Evolutionary conservation across 2,329 filamentous ascomycete genomes (phyloP).

Genomic region (Epichloe baconii): DNA sequence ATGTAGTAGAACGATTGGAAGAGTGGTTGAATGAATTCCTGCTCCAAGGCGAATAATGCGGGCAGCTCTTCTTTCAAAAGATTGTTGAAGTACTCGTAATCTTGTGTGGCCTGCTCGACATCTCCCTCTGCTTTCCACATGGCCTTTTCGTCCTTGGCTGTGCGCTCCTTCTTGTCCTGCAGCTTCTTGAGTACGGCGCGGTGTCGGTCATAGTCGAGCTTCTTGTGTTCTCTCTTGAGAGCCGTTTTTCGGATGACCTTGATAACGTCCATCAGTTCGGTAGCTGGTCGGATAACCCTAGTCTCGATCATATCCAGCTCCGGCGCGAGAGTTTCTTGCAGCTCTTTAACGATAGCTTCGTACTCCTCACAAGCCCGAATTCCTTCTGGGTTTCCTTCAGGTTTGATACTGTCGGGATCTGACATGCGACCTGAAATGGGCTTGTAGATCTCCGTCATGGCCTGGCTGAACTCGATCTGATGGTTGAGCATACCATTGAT

Average conservation of each 20-base stretch:
- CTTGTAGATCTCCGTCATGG: slow-evolving; percentile 93
- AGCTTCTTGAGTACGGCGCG: slow-evolving; percentile 77
- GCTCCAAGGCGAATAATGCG: slow-evolving; percentile 77
- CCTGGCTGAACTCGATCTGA: slow-evolving; percentile 96
- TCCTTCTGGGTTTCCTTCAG: slow-evolving; percentile 82
- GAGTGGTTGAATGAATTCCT: slow-evolving; percentile 88
- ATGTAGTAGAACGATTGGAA: slow-evolving; percentile 99
- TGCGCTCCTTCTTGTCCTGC: slow-evolving; percentile 95
- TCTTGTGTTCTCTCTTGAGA: slow-evolving; percentile 89
- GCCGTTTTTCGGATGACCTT: slow-evolving; percentile 86
- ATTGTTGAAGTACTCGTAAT: slow-evolving; percentile 97
- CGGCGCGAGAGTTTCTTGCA: slow-evolving; percentile 76
- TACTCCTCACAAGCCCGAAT: slow-evolving; percentile 96
- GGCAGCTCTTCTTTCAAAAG: slow-evolving; percentile 92
- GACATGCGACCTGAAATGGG: slow-evolving; percentile 93
- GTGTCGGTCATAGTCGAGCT: slow-evolving; percentile 89
- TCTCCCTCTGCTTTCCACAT: slow-evolving; percentile 92
- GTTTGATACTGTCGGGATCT: slow-evolving; percentile 70
- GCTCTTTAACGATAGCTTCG: slow-evolving; percentile 75
- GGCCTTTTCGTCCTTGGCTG: slow-evolving; percentile 91
- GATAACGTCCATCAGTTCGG: slow-evolving; percentile 87
- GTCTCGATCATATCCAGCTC: slow-evolving; percentile 97
- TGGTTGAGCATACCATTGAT: slow-evolving; percentile 97
- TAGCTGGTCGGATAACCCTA: slow-evolving; percentile 79
- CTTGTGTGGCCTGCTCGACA: slow-evolving; percentile 80